Evolutionary conservation across 371 early-diverging fungal species (phyloP).

Genomic region (Mucor lusitanicus): DNA sequence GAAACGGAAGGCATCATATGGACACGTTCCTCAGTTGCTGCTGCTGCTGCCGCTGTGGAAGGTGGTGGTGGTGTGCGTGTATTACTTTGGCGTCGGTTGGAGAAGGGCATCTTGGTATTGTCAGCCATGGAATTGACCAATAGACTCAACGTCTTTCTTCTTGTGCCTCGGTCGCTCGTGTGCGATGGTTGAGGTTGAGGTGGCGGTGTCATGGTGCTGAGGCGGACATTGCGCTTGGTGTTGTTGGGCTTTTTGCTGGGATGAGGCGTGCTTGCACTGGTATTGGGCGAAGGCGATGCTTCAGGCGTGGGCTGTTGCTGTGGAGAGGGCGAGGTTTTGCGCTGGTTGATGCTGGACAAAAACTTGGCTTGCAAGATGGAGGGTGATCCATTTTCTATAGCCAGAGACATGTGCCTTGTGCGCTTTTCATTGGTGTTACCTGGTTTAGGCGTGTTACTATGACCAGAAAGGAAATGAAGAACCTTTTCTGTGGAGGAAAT

Average conservation of each 20-base stretch:
- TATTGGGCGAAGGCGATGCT: conserved; percentile 10
- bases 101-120: conserved; percentile 20
- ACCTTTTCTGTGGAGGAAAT: conserved; percentile 32
- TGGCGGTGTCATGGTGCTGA: conserved; percentile 18
- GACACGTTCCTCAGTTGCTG: conserved; percentile 2
- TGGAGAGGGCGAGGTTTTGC: background rate
- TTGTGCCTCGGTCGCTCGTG: conserved; percentile 43
- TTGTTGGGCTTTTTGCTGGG: conserved; percentile 9
- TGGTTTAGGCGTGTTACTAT: conserved; percentile 24
- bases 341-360: conserved; percentile 36
- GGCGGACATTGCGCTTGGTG: conserved; percentile 12
- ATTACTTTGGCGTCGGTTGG: conserved; percentile 17
- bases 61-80: background rate
- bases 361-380: conserved; percentile 52
- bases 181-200: conserved; percentile 19
- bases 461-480: conserved; percentile 35
- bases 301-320: background rate
- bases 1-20: conserved; percentile 34
- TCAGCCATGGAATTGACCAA: conserved; percentile 50
- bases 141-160: conserved; percentile 59
- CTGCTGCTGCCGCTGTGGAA: background rate
- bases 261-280: conserved; percentile 27
- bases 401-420: conserved; percentile 29
- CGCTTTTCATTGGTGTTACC: conserved; percentile 22
- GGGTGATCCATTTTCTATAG: background rate